Conservation (phyloP, 768 basidiomycete genomes). For the Dendrothele bispora region DNA sequence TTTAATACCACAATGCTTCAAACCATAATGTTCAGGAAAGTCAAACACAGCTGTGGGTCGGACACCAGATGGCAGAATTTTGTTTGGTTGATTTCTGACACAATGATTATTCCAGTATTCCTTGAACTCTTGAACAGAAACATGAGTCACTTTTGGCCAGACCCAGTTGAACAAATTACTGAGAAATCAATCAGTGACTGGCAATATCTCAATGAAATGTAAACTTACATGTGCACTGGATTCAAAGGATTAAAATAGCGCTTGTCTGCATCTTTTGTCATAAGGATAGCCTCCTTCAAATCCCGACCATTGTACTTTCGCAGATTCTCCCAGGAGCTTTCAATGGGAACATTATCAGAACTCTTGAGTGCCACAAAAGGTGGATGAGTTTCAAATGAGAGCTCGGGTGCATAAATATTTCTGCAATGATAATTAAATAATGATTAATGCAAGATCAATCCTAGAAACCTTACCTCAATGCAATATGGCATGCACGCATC, state of each 20-base stretch:
- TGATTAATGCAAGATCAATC: not conserved
- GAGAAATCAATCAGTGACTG: not conserved
- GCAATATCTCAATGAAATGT: not conserved
- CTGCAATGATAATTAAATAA: not conserved
- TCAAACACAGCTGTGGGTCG: conserved; percentile 8
- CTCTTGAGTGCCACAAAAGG: too few species aligned
- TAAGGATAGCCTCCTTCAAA: not conserved
- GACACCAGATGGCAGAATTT: conserved; percentile 11
- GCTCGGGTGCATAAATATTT: not conserved
- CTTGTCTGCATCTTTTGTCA: not conserved
- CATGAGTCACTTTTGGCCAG: not conserved
- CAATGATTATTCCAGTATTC: not conserved
- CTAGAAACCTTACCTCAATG: not conserved
- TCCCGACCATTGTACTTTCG: not conserved
- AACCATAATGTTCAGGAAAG: conserved; percentile 9
- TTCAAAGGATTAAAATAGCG: not conserved
- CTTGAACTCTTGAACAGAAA: not conserved
- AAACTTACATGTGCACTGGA: not conserved
- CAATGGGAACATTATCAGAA: not conserved
- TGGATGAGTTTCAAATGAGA: not conserved
- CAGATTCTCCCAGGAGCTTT: not conserved
- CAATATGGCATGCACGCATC: not conserved
- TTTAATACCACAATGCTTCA: conserved; percentile 3
- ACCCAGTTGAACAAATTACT: not conserved
- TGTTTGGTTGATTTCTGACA: conserved; percentile 6